Conservation (phyloP, 2,329 filamentous ascomycete genomes). For the Epichloe festucae region DNA sequence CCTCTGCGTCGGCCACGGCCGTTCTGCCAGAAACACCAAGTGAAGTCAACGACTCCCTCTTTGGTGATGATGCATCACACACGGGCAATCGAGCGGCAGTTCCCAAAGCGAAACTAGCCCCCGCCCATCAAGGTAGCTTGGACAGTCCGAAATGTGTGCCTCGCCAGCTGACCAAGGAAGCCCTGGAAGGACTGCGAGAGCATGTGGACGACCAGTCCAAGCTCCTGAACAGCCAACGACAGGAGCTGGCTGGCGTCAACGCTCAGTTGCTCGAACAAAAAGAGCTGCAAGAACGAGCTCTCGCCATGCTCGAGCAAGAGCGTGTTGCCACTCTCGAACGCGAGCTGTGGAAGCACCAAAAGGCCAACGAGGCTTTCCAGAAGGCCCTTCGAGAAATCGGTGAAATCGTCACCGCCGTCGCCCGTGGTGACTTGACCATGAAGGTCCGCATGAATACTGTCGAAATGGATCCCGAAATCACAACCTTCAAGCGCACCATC, state of each 20-base stretch:
- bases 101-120: constrained; percentile 32
- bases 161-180: constrained; percentile 59
- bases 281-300: constrained; percentile 72
- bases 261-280: constrained; percentile 77
- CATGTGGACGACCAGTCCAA: constrained; percentile 91
- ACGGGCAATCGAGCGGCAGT: constrained; percentile 27
- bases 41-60: constrained; percentile 55
- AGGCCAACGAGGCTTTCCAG: constrained; percentile 96
- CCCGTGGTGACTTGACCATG: constrained; percentile 88
- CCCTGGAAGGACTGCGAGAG: constrained; percentile 73
- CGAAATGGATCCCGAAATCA: constrained; percentile 97
- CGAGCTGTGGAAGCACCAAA: constrained; percentile 92
- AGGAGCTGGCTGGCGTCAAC: constrained; percentile 75
- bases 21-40: constrained; percentile 71
- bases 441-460: constrained; percentile 91
- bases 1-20: constrained; percentile 44
- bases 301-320: constrained; percentile 71
- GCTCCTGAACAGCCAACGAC: constrained; percentile 75
- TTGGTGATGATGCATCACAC: constrained; percentile 39
- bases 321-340: constrained; percentile 83
- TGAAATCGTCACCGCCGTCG: constrained; percentile 92
- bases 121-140: constrained; percentile 27
- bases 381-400: constrained; percentile 94
- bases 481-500: constrained; percentile 93
- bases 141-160: constrained; percentile 22